These are phyloP conservation scores for Piromyces sp. DNA, from an alignment of 192 early-diverging fungal genomes.

Conservation along the genomic window DNA sequence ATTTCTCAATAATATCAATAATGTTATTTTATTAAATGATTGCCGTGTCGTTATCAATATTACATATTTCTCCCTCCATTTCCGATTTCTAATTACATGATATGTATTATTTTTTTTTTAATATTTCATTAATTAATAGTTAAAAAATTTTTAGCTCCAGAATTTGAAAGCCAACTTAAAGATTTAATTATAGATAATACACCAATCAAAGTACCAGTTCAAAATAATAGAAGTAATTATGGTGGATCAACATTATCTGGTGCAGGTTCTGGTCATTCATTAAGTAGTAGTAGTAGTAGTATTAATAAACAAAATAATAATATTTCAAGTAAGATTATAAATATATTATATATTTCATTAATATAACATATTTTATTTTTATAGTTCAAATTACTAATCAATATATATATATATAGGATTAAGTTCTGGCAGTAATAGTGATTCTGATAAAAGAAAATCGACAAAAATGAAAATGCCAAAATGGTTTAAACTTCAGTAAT, in stretches of 20 bases:
- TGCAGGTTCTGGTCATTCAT: background rate
- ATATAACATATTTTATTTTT: background rate
- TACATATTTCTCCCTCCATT: no score
- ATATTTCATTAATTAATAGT: background rate
- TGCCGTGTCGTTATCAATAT: no score
- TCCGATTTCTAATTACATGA: no score
- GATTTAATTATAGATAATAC: background rate
- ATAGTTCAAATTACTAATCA: background rate
- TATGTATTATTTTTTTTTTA: no score
- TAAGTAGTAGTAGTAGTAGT: background rate
- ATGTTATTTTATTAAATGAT: no score
- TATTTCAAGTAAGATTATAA: background rate
- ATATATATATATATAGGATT: background rate
- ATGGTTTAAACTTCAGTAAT: background rate
- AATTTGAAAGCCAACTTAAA: background rate
- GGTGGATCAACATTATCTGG: background rate
- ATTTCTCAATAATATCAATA: no score
- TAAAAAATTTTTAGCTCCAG: background rate
- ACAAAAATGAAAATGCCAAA: background rate
- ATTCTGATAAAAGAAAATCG: background rate
- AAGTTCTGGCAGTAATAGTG: background rate
- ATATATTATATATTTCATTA: no score
- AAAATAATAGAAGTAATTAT: background rate
- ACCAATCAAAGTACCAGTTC: background rate
- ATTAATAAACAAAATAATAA: background rate